phyloP scores from a whole-genome alignment of 2,329 filamentous ascomycete genomes.

The Aspergillus sergii region DNA sequence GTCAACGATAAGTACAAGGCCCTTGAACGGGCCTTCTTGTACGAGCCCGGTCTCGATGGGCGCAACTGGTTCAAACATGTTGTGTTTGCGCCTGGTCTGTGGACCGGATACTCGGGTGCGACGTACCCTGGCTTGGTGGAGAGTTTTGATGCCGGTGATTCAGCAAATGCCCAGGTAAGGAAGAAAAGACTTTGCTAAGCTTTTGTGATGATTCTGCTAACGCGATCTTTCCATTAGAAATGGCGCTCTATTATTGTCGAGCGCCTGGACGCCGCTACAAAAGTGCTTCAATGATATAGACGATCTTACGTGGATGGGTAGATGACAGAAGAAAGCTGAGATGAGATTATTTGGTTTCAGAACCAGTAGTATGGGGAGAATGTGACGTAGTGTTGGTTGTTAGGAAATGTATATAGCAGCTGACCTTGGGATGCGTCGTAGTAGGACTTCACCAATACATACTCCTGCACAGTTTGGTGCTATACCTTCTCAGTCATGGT shows the following conservation, averaged over 20 bases:
- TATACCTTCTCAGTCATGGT: neutral
- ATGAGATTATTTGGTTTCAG: neutral
- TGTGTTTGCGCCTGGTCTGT: constrained; percentile 85
- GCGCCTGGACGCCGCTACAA: constrained; percentile 36
- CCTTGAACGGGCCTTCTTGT: constrained; percentile 79
- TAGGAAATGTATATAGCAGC: neutral
- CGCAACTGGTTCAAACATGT: constrained; percentile 93
- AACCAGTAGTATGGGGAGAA: neutral
- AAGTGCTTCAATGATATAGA: constrained; percentile 29
- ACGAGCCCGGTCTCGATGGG: constrained; percentile 73
- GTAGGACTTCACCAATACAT: neutral
- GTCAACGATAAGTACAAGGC: constrained; percentile 83
- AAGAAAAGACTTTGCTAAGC: constrained; percentile 9
- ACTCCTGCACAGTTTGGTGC: too few relatives aligned
- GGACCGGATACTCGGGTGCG: constrained; percentile 85
- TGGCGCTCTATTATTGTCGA: constrained; percentile 43
- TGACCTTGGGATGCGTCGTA: neutral
- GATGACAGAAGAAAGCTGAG: too few relatives aligned
- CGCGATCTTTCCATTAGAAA: constrained; percentile 33
- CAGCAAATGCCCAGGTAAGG: constrained; percentile 55
- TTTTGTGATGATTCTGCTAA: neutral
- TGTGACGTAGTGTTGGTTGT: neutral
- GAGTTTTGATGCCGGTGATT: constrained; percentile 56
- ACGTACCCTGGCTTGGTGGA: constrained; percentile 68
- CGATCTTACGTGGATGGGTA: neutral